Percentiles rank a stretch among this genome's conserved stretches.
phyloP scores from a whole-genome alignment of 2,329 filamentous ascomycete species.

The Verticillium nubilum region DNA sequence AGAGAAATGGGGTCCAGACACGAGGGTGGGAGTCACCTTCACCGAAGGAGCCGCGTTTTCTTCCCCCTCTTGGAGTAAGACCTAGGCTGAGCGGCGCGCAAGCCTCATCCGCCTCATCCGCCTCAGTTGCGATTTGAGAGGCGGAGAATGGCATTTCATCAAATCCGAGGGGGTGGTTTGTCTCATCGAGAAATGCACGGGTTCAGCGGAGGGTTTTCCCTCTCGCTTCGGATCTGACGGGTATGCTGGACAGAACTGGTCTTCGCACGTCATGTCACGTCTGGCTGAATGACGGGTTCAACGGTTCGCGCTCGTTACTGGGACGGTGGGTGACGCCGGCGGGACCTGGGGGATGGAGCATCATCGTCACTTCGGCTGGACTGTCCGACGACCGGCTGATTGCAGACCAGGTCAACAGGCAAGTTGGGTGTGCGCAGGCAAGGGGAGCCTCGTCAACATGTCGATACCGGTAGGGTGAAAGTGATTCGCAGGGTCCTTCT shows the following conservation, averaged over 20 bases:
- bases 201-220: neutral
- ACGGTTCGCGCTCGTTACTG: neutral
- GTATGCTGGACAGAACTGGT: neutral
- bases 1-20: neutral
- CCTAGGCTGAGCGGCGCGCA: neutral
- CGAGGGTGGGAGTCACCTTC: neutral
- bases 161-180: neutral
- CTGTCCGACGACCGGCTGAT: neutral
- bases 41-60: neutral
- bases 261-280: neutral
- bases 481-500: neutral
- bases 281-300: neutral
- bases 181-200: neutral
- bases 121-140: neutral
- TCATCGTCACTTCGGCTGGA: neutral
- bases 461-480: neutral
- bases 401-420: neutral
- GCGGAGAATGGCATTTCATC: neutral
- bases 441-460: neutral
- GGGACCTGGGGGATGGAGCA: neutral
- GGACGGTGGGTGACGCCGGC: neutral
- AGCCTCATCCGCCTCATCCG: neutral
- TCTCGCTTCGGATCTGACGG: neutral
- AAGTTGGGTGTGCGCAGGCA: neutral
- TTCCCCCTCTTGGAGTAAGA: too few species aligned